phyloP scores from a whole-genome alignment of 345 rosid genomes.

The Brassica carinata region DNA sequence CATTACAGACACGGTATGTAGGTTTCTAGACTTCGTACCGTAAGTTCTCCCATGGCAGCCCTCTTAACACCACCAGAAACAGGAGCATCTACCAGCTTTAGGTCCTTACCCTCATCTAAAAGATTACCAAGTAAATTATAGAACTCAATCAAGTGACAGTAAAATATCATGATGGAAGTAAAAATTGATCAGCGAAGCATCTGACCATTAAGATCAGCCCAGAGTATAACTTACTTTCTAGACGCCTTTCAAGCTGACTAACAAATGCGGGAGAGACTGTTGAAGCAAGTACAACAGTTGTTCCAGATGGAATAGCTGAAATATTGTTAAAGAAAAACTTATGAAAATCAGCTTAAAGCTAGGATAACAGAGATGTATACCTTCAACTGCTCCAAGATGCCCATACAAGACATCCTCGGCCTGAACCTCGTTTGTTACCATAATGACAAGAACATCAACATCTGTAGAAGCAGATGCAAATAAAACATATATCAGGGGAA shows the following conservation, averaged over 20 bases:
- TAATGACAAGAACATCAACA: slow-evolving; percentile 80
- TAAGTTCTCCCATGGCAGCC: slow-evolving; percentile 85
- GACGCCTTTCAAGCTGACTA: slow-evolving; percentile 69
- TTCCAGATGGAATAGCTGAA: slow-evolving; percentile 75
- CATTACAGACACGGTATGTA: slow-evolving; percentile 18
- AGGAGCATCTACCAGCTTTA: slow-evolving; percentile 96
- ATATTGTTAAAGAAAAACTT: slow-evolving; percentile 26
- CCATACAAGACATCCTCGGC: slow-evolving; percentile 83
- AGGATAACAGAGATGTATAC: slow-evolving; percentile 43
- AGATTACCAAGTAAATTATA: slow-evolving; percentile 31
- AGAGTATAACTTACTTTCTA: slow-evolving; percentile 59
- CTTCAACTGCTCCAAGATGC: slow-evolving; percentile 79
- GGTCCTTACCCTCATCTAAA: slow-evolving; percentile 67
- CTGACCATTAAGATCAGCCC: not conserved
- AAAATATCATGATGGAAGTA: slow-evolving; percentile 13
- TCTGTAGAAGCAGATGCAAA: slow-evolving; percentile 47
- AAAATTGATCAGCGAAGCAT: not conserved
- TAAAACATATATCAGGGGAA: not conserved
- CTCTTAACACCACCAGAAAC: slow-evolving; percentile 97
- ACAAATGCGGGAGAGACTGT: slow-evolving; percentile 89
- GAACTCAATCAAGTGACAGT: slow-evolving; percentile 1
- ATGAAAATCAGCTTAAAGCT: slow-evolving; percentile 30
- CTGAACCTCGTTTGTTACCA: slow-evolving; percentile 95
- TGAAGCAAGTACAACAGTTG: slow-evolving; percentile 79
- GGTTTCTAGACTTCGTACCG: slow-evolving; percentile 51